Evolutionary conservation across 257 asterid species (phyloP).

Genomic region (Lithospermum erythrorhizon): DNA sequence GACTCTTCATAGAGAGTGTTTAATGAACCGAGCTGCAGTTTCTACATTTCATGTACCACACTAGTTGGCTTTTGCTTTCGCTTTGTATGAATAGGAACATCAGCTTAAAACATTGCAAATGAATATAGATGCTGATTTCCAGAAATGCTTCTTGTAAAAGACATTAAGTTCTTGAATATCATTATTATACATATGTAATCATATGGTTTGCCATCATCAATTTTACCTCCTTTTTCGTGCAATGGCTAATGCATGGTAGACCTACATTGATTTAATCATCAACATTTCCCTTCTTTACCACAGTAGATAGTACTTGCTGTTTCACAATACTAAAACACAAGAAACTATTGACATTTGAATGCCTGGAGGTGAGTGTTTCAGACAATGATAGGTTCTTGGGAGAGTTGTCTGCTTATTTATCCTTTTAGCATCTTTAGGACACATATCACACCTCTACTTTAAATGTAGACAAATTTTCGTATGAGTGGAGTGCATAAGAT

Average conservation of each 20-base stretch:
- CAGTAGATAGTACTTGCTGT: background rate
- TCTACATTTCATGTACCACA: slow-evolving; percentile 11
- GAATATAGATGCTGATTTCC: slow-evolving; percentile 5
- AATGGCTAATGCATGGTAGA: slow-evolving; percentile 1
- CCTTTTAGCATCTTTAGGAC: too few relatives aligned
- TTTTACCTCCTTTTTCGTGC: slow-evolving; percentile 1
- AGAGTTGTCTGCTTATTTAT: too few relatives aligned
- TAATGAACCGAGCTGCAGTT: too few relatives aligned
- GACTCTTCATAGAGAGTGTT: too few relatives aligned
- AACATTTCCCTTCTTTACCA: background rate
- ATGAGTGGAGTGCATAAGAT: too few relatives aligned
- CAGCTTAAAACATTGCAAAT: background rate
- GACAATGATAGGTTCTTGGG: too few relatives aligned
- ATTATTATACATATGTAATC: slow-evolving; percentile 18
- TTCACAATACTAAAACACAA: too few relatives aligned
- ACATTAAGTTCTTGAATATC: slow-evolving; percentile 3
- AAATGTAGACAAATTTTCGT: too few relatives aligned
- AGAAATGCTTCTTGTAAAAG: slow-evolving; percentile 5
- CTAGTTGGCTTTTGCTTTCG: slow-evolving; percentile 14
- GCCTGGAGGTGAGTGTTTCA: too few relatives aligned
- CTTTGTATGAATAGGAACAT: slow-evolving; percentile 15
- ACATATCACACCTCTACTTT: too few relatives aligned
- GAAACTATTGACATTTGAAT: too few relatives aligned
- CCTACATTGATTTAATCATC: background rate
- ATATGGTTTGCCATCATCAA: slow-evolving; percentile 5